Evolutionary conservation across 148 eudicot species (phyloP), one percentile per base, ranked within the genome.

Genomic region (Drosera capensis): DNA sequence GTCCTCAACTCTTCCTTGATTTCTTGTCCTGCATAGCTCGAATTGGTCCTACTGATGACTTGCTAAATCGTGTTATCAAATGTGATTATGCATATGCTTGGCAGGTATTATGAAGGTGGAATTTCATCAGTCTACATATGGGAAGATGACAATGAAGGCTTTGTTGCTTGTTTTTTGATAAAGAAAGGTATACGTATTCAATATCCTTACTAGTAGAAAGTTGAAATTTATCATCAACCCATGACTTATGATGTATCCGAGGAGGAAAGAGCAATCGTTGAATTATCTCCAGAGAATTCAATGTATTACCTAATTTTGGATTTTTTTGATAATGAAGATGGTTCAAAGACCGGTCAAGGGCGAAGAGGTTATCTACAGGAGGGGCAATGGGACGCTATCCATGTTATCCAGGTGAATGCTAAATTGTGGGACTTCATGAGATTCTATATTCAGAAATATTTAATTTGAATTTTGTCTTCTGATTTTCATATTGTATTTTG

Each of bases 101-200:
- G 20, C 71, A 90, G 97, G 87, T 90, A 90, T 62, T 90, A 80
- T 78, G 97, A 90, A 76, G 97, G 97, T 56, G 97, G 97, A 13
- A 75, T 78, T 60, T 90, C 97, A 47, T 90, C 97, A 8, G 97
- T 90, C 29, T 90, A 88, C 55, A 65, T 90, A 78, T 83, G 92
- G 87, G 97, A 90, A 62, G 83, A 80, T 60, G 97, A 80, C 28
- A 68, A 66, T 64, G 87, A 80, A 64, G 95, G 81, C 13, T 90
- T 90, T 67, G 76, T 84, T 31, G 95, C 92, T 38, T 90, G 97
- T 65, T 90, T 90, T 66, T 59, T 90, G 60, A 73, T 90, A 36
- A 90, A 90, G 72, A 90, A 90, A 75, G 95, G 97, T 87, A 42
- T n/a, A n/a, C n/a, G n/a, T n/a, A n/a, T n/a, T n/a, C n/a, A n/a